phyloP scores from a whole-genome alignment of 129 eudicot species.

The Chrysanthemum seticuspe region DNA sequence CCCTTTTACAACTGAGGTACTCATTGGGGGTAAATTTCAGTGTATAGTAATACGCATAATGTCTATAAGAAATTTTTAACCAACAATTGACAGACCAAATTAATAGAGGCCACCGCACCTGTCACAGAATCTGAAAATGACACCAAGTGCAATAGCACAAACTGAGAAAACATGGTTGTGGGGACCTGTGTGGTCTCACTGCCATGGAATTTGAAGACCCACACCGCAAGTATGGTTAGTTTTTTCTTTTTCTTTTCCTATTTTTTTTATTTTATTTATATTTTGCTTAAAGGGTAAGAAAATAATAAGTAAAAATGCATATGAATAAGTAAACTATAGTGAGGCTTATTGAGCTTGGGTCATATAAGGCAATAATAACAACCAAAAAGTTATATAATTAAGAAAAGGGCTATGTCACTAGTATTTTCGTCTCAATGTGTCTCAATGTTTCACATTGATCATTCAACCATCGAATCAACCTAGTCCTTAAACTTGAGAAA shows the following conservation, averaged over 20 bases:
- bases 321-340: conserved; percentile 4
- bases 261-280: neutral
- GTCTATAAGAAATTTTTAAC: neutral
- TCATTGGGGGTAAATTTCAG: neutral
- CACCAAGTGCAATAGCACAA: conserved; percentile 14
- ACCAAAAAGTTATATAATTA: neutral
- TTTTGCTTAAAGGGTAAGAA: neutral
- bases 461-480: neutral
- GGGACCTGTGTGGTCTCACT: conserved; percentile 39
- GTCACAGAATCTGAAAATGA: conserved; percentile 21
- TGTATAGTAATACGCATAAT: neutral
- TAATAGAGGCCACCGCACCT: conserved; percentile 1
- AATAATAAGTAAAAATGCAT: conserved; percentile 2
- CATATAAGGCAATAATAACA: neutral
- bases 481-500: neutral
- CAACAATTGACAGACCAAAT: conserved; percentile 5
- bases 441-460: neutral
- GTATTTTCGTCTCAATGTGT: neutral
- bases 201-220: conserved; percentile 28
- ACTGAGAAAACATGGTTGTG: conserved; percentile 32
- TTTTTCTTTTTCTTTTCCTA: neutral
- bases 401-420: neutral
- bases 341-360: neutral
- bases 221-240: conserved; percentile 21
- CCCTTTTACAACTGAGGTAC: too few species aligned